phyloP scores from a whole-genome alignment of 768 basidiomycete genomes.

The Lactifluus hygrophoroides region DNA sequence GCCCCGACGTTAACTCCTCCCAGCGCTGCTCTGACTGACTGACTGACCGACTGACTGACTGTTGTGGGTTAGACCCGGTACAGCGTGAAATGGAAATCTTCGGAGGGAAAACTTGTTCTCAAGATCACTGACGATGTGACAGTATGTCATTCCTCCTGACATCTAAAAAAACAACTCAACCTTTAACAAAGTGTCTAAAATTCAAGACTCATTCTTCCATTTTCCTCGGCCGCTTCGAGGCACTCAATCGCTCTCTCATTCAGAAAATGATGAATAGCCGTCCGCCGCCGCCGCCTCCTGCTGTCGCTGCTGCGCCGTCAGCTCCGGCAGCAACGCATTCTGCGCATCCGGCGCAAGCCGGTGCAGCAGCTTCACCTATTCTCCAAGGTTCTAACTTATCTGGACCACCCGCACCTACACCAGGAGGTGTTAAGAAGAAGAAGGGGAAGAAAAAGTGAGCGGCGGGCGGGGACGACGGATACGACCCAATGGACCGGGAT shows the following conservation, averaged over 20 bases:
- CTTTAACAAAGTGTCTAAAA: constrained; percentile 97
- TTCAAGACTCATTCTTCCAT: constrained; percentile 94
- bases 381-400: constrained; percentile 1
- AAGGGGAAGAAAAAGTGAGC: constrained; percentile 80
- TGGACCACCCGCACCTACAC: constrained; percentile 26
- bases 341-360: not conserved
- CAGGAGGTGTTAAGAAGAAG: constrained; percentile 73
- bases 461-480: constrained; percentile 33
- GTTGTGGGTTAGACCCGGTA: constrained; percentile 72
- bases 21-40: not conserved
- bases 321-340: not conserved
- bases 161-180: constrained; percentile 7
- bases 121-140: constrained; percentile 90
- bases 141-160: too few species aligned
- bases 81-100: constrained; percentile 83
- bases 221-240: constrained; percentile 94
- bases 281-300: too few species aligned
- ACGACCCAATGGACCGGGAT: not conserved
- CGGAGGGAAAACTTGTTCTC: constrained; percentile 79
- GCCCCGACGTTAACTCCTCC: too few species aligned
- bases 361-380: constrained; percentile 5
- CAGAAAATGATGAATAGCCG: constrained; percentile 73
- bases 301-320: constrained; percentile 2
- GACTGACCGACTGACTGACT: too few species aligned
- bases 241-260: constrained; percentile 79